Evolutionary conservation across 163 green algal genomes (phyloP).

Genomic region (Volvox carteri): DNA sequence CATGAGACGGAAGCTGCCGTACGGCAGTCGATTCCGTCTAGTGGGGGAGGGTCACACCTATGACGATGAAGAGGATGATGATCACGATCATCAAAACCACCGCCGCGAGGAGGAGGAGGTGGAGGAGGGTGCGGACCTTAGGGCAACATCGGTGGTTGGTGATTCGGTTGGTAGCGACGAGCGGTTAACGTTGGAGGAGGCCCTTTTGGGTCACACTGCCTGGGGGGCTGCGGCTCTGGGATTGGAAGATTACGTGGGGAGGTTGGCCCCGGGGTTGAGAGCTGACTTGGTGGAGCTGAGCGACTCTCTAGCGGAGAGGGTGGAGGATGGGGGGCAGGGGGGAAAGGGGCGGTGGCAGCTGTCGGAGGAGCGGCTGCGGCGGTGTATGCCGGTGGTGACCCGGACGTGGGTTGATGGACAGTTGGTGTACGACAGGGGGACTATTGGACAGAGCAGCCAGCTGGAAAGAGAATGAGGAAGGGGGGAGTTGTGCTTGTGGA

Average conservation of each 20-base stretch:
- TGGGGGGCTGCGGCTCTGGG: constrained; percentile 58
- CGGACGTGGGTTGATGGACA: constrained; percentile 68
- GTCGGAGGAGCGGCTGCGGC: constrained; percentile 6
- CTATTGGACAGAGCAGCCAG: neutral
- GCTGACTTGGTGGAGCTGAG: constrained; percentile 79
- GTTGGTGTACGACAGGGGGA: constrained; percentile 11
- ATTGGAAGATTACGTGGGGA: constrained; percentile 66
- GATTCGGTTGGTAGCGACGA: no score
- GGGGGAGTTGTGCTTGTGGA: no score
- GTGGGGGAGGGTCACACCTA: neutral
- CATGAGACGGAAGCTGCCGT: neutral
- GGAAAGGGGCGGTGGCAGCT: neutral
- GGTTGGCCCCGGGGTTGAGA: constrained; percentile 60
- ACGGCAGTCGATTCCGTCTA: neutral
- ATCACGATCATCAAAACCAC: neutral
- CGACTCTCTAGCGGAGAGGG: neutral
- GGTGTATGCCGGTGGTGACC: constrained; percentile 57
- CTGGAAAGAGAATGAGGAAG: no score
- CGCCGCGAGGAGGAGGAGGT: neutral
- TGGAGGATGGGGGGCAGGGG: neutral
- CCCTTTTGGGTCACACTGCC: constrained; percentile 70
- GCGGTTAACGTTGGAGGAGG: constrained; percentile 59
- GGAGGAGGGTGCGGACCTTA: neutral
- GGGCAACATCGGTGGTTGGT: no score
- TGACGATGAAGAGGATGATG: neutral